Conservation (phyloP, 2,329 filamentous ascomycete species). For the Fusarium nematophilum region DNA sequence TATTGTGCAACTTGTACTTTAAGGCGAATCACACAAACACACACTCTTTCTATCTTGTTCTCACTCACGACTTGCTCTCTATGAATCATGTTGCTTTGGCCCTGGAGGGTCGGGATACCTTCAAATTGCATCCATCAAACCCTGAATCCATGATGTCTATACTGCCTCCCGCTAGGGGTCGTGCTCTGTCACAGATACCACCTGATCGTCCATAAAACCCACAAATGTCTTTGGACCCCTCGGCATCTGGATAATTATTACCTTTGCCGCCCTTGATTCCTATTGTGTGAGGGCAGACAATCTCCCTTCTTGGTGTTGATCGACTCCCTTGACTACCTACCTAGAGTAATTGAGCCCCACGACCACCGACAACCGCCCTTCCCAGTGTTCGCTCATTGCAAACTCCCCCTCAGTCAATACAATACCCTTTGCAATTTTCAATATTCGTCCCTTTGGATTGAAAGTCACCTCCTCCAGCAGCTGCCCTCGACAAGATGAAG, state of each 20-base stretch:
- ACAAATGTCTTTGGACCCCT: slow-evolving; percentile 20
- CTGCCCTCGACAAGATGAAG: slow-evolving; percentile 37
- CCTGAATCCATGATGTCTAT: background rate
- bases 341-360: slow-evolving; percentile 15
- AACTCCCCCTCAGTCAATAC: slow-evolving; percentile 28
- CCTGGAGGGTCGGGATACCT: too few relatives aligned
- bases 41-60: slow-evolving; percentile 16
- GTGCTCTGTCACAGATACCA: background rate
- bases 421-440: slow-evolving; percentile 25
- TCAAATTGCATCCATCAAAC: too few relatives aligned
- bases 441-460: slow-evolving; percentile 35
- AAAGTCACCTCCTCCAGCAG: slow-evolving; percentile 9
- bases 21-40: slow-evolving; percentile 15
- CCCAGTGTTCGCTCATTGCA: slow-evolving; percentile 5
- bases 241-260: slow-evolving; percentile 14
- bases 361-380: slow-evolving; percentile 18
- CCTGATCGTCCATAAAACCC: slow-evolving; percentile 2
- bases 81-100: background rate
- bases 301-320: slow-evolving; percentile 14
- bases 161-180: too few relatives aligned
- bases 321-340: slow-evolving; percentile 28
- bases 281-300: slow-evolving; percentile 16
- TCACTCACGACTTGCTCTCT: slow-evolving; percentile 13
- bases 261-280: slow-evolving; percentile 30
- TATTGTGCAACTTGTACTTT: slow-evolving; percentile 33